Base-by-base conservation (phyloP, 345 rosid genomes). In the Odontarrhena argentea region DNA sequence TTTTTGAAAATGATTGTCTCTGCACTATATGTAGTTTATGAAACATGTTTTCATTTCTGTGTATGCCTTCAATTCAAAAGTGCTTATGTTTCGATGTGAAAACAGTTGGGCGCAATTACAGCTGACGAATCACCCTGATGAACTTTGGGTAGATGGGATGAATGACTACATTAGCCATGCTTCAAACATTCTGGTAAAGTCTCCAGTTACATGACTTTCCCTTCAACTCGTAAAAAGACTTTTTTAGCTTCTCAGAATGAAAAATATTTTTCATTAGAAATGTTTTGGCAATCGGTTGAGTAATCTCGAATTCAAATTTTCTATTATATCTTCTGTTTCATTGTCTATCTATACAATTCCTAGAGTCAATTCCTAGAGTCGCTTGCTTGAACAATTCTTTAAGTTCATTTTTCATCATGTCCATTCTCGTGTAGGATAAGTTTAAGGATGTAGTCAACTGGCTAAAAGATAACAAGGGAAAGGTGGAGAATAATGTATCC, bases 81-180 rank as follows among this genome's bases (percentile, higher is more conserved):
- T 54, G 22, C 18, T 58, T 73, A 65, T 76, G 24, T 10, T 70
- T 69, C 9, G 32, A 66, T 60, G 58, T 32, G 5, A 45, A 60
- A 69, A 76, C 81, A 94, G 99, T 71, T 94, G 97, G 96, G 95
- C 91, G 79, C 99, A 94, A 73, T 59, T 74, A 47, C 96, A 94
- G 78, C 77, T 94, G 63, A 94, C 86, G 85, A 82, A 88, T 73
- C 96, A 88, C 59, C 95, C 97, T 26, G 91, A 94, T 81, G 99
- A 91, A 87, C 95, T 94, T 60, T 91, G 99, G 99, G 93, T 91
- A 73, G 96, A 91, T 81, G 99, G 96, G 30, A 73, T 84, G 71
- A 77, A 59, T 38, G 97, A 88, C 68, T 94, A 94, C 76, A 77
- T 84, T 70, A 70, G 77, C 78, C 96, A 91, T 86, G 80, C 96